phyloP scores from a whole-genome alignment of 352 stramenopile genomes.

The Paralagenidium karlingii region DNA sequence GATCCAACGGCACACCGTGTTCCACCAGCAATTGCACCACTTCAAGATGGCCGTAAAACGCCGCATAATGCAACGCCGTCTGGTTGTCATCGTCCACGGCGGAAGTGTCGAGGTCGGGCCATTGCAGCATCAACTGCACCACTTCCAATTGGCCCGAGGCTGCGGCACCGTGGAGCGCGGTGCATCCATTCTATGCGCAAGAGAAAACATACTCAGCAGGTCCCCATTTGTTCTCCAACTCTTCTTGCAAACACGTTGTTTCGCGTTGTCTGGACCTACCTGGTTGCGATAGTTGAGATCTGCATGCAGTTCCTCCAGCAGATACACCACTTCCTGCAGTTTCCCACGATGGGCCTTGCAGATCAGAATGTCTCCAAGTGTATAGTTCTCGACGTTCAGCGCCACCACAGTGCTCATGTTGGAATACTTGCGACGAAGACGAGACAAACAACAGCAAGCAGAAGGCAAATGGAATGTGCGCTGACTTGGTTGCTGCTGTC shows the following conservation, averaged over 20 bases:
- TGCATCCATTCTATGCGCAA: conserved; percentile 71
- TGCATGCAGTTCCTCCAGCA: conserved; percentile 57
- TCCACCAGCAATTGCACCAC: conserved; percentile 78
- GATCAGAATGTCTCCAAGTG: conserved; percentile 75
- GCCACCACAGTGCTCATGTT: neutral
- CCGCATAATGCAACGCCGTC: conserved; percentile 73
- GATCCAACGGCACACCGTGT: conserved; percentile 64
- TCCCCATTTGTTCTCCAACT: no score
- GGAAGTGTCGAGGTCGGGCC: conserved; percentile 38
- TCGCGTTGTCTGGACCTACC: conserved; percentile 9
- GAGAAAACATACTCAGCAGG: no score
- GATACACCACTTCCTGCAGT: conserved; percentile 59
- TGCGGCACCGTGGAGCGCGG: conserved; percentile 58
- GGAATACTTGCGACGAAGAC: no score
- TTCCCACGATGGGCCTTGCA: conserved; percentile 79
- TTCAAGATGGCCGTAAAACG: conserved; percentile 79
- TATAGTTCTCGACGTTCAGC: conserved; percentile 57
- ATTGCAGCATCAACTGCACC: conserved; percentile 63
- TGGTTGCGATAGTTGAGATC: conserved; percentile 84
- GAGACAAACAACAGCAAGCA: no score
- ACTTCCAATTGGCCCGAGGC: conserved; percentile 70
- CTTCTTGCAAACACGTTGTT: neutral
- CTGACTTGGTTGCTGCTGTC: no score
- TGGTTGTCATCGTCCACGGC: conserved; percentile 72
- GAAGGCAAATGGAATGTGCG: no score